Evolutionary conservation across 768 basidiomycete species (phyloP), one percentile per base, ranked within the genome.

Genomic region (Amanita thiersii): DNA sequence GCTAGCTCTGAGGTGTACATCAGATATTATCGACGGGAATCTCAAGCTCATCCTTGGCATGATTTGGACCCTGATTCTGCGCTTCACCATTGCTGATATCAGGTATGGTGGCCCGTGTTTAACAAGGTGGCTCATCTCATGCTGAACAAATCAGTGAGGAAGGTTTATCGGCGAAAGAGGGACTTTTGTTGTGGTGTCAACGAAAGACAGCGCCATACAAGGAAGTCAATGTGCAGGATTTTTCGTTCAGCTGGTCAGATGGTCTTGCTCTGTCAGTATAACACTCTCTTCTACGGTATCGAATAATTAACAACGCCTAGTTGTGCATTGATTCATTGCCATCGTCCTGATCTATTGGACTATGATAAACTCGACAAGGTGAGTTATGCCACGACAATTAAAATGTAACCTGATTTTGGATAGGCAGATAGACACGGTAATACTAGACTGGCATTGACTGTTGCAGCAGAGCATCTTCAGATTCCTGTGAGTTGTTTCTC

Each of bases 61-160:
- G 93, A 97, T 99, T 50, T 98, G 96, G 96, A 94, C 90, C 0
- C 74, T 98, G 26, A 92, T 99, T 54, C 73, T 98, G 23, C 84
- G 94, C 9, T 98, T 98, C 61, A 96, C 93, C 4, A 98, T 99
- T 49, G 93, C 96, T 17, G 92, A 93, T 53, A 98, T 99, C 67
- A 96, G 83, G 93, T 92, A 49, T 46, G 79, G 64, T 35, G 10
- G 14, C 24, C 11, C 15, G 10, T 17, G 39, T n/a, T 37, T 26
- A 37, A 26, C 14, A 39, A 10, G 24, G 41, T 32, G 14, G 28
- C 43, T 38, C 25, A 37, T 31, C 18, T 31, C 32, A 19, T 21
- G n/a, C 37, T 39, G 19, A 33, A 29, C 5, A 39, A 12, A 37
- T 33, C 46, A 97, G 94, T 52, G 91, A 93, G 71, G 96, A 98